Conservation (phyloP, 2,329 filamentous ascomycete genomes). For the Fusarium cicatricum region DNA sequence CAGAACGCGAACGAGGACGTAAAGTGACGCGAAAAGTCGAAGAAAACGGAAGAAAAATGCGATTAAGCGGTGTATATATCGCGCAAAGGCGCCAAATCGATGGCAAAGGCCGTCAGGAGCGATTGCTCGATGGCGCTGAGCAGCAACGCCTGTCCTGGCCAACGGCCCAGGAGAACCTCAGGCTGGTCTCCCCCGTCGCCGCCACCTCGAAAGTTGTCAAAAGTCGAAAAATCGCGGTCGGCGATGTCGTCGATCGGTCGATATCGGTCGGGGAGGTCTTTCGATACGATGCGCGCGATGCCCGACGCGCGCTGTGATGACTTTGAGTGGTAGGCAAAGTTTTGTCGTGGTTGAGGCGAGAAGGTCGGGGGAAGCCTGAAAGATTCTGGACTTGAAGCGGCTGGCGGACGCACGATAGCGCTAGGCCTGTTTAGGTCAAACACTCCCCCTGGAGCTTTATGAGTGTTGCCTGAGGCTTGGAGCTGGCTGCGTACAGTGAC, state of each 20-base stretch:
- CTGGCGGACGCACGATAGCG: slow-evolving; percentile 42
- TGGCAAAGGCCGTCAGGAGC: slow-evolving; percentile 44
- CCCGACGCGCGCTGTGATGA: slow-evolving; percentile 63
- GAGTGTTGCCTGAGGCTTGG: slow-evolving; percentile 39
- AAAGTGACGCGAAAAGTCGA: slow-evolving; percentile 39
- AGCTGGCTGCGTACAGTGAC: slow-evolving; percentile 20
- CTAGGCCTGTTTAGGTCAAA: slow-evolving; percentile 33
- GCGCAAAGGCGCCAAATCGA: slow-evolving; percentile 42
- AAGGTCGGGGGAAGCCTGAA: slow-evolving; percentile 50
- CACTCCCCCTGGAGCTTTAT: slow-evolving; percentile 20
- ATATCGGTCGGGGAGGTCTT: slow-evolving; percentile 39
- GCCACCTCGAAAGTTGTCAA: slow-evolving; percentile 50
- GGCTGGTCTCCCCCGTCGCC: slow-evolving; percentile 56
- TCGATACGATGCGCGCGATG: slow-evolving; percentile 52
- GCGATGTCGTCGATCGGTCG: slow-evolving; percentile 45
- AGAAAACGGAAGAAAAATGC: slow-evolving; percentile 35
- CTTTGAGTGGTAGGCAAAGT: slow-evolving; percentile 49
- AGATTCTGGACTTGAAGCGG: slow-evolving; percentile 56
- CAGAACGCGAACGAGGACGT: slow-evolving; percentile 36
- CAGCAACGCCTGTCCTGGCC: slow-evolving; percentile 55
- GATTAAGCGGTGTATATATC: slow-evolving; percentile 34
- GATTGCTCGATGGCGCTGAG: slow-evolving; percentile 53
- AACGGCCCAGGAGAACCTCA: slow-evolving; percentile 58
- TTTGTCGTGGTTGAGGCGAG: slow-evolving; percentile 56
- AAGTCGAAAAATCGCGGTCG: slow-evolving; percentile 49